Evolutionary conservation across 169 alveolate genomes (phyloP).

Genomic region (Eimeria falciformis): DNA sequence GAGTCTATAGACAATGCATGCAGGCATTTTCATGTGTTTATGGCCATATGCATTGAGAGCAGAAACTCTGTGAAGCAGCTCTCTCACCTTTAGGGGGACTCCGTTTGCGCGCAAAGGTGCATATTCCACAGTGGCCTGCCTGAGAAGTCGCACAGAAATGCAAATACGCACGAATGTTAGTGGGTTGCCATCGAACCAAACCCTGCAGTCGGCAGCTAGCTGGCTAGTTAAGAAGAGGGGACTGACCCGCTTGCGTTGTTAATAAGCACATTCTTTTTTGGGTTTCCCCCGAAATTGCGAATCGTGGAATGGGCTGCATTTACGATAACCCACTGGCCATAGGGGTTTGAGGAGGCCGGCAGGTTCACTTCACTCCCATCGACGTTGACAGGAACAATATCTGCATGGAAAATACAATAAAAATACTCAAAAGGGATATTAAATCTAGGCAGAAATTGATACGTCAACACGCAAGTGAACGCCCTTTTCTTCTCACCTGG

Average conservation of each 20-base stretch:
- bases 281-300: slow-evolving; percentile 56
- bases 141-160: no score
- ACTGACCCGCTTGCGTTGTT: slow-evolving; percentile 67
- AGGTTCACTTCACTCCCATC: slow-evolving; percentile 2
- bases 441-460: neutral
- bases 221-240: neutral
- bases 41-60: neutral
- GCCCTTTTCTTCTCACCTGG: slow-evolving; percentile 38
- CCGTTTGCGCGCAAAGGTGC: neutral
- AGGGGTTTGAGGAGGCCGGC: slow-evolving; percentile 51
- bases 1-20: neutral
- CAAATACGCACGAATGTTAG: no score
- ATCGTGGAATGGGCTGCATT: slow-evolving; percentile 37
- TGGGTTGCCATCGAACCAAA: neutral
- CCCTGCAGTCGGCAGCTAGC: neutral
- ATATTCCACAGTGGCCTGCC: slow-evolving; percentile 53
- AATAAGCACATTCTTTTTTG: slow-evolving; percentile 46
- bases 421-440: neutral
- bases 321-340: slow-evolving; percentile 67
- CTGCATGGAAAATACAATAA: neutral
- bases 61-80: neutral
- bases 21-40: neutral
- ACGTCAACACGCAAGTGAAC: neutral
- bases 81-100: slow-evolving; percentile 35
- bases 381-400: slow-evolving; percentile 34